Evolutionary conservation across 1,139 yeast genomes (phyloP).

Genomic region (Wickerhamiella pararugosa): DNA sequence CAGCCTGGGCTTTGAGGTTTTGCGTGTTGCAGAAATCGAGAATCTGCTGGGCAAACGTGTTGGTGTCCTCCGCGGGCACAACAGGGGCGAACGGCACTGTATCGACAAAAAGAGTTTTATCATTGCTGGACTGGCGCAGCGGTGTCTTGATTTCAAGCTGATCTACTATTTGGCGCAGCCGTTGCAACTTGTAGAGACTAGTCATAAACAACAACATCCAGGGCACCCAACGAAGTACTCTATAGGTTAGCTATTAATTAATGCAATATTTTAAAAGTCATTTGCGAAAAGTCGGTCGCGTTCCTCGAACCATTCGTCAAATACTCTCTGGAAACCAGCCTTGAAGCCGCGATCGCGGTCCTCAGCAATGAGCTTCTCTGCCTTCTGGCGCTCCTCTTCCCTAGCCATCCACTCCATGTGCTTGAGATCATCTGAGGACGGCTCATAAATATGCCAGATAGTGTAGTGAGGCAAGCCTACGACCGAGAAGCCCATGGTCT

Average conservation of each 20-base stretch:
- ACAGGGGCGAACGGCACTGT: too few species aligned
- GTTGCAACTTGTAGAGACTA: too few species aligned
- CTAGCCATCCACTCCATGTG: constrained; percentile 62
- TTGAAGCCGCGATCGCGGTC: constrained; percentile 65
- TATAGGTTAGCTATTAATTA: not conserved
- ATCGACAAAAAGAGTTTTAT: too few species aligned
- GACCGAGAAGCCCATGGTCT: constrained; percentile 66
- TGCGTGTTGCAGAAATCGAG: too few species aligned
- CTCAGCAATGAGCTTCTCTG: constrained; percentile 49
- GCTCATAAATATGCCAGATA: constrained; percentile 86
- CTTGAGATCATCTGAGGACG: constrained; percentile 78
- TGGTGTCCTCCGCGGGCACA: too few species aligned
- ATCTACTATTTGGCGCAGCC: too few species aligned
- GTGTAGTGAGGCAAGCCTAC: constrained; percentile 79
- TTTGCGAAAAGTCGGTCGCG: constrained; percentile 38
- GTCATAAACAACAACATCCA: too few species aligned
- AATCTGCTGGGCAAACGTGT: too few species aligned
- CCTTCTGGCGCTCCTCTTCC: constrained; percentile 63
- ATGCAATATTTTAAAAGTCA: constrained; percentile 1
- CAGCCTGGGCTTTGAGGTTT: too few species aligned
- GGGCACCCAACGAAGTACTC: too few species aligned
- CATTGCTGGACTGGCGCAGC: too few species aligned
- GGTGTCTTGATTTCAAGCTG: too few species aligned
- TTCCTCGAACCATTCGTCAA: constrained; percentile 52
- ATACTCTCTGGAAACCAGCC: constrained; percentile 62